phyloP scores from a whole-genome alignment of 306 rosid species.

The Pterocarpus macrocarpus region DNA sequence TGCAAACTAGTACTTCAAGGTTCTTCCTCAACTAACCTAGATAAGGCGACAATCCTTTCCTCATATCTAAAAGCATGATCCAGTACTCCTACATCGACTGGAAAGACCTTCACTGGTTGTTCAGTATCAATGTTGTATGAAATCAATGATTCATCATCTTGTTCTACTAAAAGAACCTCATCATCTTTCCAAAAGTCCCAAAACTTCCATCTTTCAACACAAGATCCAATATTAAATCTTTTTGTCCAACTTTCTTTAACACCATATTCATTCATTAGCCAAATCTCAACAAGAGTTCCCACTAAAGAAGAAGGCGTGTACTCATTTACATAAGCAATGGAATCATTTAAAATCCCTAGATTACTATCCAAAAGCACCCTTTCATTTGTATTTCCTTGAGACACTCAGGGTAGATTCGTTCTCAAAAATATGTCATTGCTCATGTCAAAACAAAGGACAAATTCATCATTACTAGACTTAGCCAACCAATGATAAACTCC shows the following conservation, averaged over 20 bases:
- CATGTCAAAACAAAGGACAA: slow-evolving; percentile 23
- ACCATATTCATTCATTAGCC: slow-evolving; percentile 11
- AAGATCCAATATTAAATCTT: background rate
- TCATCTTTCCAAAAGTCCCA: slow-evolving; percentile 1
- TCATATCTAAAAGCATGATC: slow-evolving; percentile 15
- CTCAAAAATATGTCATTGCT: background rate
- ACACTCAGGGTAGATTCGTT: background rate
- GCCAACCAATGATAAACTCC: slow-evolving; percentile 27
- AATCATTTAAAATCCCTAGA: background rate
- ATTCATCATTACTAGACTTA: background rate
- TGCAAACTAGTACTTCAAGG: background rate
- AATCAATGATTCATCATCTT: background rate
- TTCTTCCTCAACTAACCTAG: background rate
- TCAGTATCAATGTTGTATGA: background rate
- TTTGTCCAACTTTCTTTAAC: slow-evolving; percentile 7
- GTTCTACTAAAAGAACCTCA: background rate
- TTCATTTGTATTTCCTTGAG: background rate
- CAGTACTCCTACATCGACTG: background rate
- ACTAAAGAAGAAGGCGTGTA: too few relatives aligned
- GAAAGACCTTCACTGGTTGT: background rate
- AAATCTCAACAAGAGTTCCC: background rate
- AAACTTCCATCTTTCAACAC: background rate
- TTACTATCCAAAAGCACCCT: background rate
- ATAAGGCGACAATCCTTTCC: slow-evolving; percentile 9
- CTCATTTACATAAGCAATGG: background rate